Evolutionary conservation across 345 rosid species (phyloP).

Genomic region (Brassica carinata): DNA sequence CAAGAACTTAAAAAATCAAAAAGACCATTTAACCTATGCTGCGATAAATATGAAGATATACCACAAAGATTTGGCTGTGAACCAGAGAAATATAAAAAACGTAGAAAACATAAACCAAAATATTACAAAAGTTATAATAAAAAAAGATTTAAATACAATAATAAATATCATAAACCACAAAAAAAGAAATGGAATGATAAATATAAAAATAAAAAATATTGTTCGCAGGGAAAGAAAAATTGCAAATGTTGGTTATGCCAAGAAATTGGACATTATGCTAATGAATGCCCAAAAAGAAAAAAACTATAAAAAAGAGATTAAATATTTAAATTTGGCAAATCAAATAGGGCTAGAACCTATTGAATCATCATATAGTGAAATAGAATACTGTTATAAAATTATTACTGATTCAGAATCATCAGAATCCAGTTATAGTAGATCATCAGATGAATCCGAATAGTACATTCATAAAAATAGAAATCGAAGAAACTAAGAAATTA

Average conservation of each 20-base stretch:
- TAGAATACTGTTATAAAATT: too few species aligned
- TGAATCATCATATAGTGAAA: neutral
- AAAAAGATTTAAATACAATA: neutral
- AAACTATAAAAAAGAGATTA: neutral
- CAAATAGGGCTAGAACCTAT: neutral
- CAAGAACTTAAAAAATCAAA: neutral
- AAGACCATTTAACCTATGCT: neutral
- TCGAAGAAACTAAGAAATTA: too few species aligned
- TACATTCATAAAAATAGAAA: neutral
- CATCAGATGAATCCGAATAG: neutral
- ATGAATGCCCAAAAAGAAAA: neutral
- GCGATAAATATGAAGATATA: neutral
- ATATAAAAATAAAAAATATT: neutral
- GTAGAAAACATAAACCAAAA: neutral
- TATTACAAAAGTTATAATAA: too few species aligned
- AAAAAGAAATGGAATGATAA: neutral
- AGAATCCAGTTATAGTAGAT: neutral
- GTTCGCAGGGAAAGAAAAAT: neutral
- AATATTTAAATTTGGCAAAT: neutral
- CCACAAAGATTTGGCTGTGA: neutral
- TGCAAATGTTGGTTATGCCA: neutral
- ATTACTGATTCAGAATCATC: neutral
- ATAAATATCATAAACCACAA: neutral
- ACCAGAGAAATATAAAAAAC: neutral
- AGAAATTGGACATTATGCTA: neutral